Conservation (phyloP, 371 early-diverging fungal species). For the Mucor irregularis region DNA sequence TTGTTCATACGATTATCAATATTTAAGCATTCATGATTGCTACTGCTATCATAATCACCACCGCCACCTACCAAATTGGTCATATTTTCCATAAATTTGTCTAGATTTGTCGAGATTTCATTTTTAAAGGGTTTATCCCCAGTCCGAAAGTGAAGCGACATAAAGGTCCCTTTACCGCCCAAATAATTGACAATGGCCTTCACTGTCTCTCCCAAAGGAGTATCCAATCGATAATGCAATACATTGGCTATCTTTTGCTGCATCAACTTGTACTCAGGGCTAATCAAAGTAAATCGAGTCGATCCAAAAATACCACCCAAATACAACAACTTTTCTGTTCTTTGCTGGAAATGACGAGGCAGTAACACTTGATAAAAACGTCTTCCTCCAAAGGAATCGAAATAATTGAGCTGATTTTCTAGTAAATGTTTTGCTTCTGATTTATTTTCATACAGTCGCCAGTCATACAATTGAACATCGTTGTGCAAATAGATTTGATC, state of each 20-base stretch:
- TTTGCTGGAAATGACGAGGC: slow-evolving; percentile 22
- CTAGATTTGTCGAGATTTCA: slow-evolving; percentile 20
- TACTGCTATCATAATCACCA: not conserved
- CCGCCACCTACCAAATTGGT: not conserved
- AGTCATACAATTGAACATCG: slow-evolving; percentile 48
- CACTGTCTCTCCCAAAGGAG: slow-evolving; percentile 34
- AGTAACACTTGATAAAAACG: slow-evolving; percentile 33
- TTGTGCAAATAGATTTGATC: slow-evolving; percentile 32
- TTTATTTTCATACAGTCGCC: slow-evolving; percentile 41
- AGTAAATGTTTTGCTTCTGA: slow-evolving; percentile 16
- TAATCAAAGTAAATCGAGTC: slow-evolving; percentile 28
- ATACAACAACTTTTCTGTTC: slow-evolving; percentile 33
- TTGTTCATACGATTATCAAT: not conserved
- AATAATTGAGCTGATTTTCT: slow-evolving; percentile 23
- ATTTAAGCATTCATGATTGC: not conserved
- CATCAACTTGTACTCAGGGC: slow-evolving; percentile 25
- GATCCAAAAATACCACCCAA: slow-evolving; percentile 45
- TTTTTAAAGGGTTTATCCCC: slow-evolving; percentile 34
- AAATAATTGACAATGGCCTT: slow-evolving; percentile 29
- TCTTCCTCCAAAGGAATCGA: slow-evolving; percentile 40
- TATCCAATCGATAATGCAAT: slow-evolving; percentile 37
- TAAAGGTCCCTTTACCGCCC: slow-evolving; percentile 30
- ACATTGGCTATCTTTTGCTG: slow-evolving; percentile 21
- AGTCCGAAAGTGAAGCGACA: slow-evolving; percentile 45
- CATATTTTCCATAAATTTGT: slow-evolving; percentile 22